Evolutionary conservation across 176 grass and related monocot genomes (phyloP).

Genomic region (Triticum turgidum): DNA sequence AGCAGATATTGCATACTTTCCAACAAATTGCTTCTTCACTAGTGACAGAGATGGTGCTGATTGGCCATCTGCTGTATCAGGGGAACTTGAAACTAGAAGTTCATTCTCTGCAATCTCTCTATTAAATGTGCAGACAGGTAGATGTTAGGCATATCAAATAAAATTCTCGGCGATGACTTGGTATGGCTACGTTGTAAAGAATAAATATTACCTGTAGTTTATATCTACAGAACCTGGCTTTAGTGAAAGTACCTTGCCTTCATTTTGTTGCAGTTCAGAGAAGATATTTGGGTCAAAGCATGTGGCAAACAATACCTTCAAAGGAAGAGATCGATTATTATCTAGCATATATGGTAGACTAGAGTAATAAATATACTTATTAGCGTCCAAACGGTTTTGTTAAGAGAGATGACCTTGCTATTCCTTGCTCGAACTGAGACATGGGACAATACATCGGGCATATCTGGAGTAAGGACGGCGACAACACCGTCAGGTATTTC

Average conservation of each 20-base stretch:
- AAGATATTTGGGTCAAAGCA: slow-evolving; percentile 77
- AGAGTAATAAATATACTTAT: neutral
- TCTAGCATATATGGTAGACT: neutral
- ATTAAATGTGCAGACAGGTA: slow-evolving; percentile 21
- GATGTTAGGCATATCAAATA: neutral
- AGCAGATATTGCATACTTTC: slow-evolving; percentile 89
- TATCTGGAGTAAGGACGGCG: slow-evolving; percentile 91
- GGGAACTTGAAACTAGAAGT: slow-evolving; percentile 52
- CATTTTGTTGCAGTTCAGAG: slow-evolving; percentile 60
- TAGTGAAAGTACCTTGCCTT: slow-evolving; percentile 63
- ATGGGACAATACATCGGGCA: slow-evolving; percentile 96
- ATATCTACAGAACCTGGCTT: slow-evolving; percentile 84
- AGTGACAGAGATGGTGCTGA: slow-evolving; percentile 56
- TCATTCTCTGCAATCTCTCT: slow-evolving; percentile 81
- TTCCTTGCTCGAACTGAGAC: slow-evolving; percentile 97
- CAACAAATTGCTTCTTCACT: slow-evolving; percentile 76
- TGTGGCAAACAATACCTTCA: slow-evolving; percentile 94
- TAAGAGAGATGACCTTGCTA: slow-evolving; percentile 62
- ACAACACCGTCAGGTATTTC: slow-evolving; percentile 92
- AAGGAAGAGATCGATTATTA: neutral
- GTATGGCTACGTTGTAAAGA: neutral
- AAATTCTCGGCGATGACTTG: neutral
- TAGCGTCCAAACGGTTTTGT: neutral
- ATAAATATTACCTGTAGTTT: slow-evolving; percentile 59
- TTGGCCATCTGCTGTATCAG: slow-evolving; percentile 34